Conservation (phyloP, 805 yeast species). For the Metschnikowia baotianmanensis region DNA sequence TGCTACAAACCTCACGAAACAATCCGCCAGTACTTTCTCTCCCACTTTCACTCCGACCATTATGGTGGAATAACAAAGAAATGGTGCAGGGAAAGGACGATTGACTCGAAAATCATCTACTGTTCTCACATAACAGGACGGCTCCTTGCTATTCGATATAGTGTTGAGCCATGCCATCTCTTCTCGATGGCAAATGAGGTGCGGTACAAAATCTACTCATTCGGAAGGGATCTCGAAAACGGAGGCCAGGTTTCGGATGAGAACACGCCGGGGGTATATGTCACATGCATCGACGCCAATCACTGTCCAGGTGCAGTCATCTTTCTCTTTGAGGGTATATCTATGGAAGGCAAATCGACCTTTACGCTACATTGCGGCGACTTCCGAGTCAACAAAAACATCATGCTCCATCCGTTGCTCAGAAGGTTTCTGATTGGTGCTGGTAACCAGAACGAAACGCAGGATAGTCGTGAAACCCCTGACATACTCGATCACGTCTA, state of each 20-base stretch:
- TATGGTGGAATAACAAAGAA: slow-evolving; percentile 79
- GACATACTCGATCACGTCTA: slow-evolving; percentile 70
- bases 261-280: slow-evolving; percentile 40
- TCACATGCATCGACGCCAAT: slow-evolving; percentile 76
- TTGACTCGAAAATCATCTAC: slow-evolving; percentile 59
- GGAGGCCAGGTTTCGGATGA: slow-evolving; percentile 18
- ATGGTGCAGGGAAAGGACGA: slow-evolving; percentile 56
- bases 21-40: slow-evolving; percentile 55
- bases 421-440: slow-evolving; percentile 18
- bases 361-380: slow-evolving; percentile 86
- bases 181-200: slow-evolving; percentile 38
- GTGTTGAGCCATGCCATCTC: slow-evolving; percentile 50
- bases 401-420: slow-evolving; percentile 42
- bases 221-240: slow-evolving; percentile 5
- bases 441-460: slow-evolving; percentile 14
- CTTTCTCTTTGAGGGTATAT: slow-evolving; percentile 58
- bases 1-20: slow-evolving; percentile 44
- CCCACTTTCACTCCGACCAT: slow-evolving; percentile 94
- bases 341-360: slow-evolving; percentile 21
- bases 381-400: slow-evolving; percentile 64
- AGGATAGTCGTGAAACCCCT: too few species aligned
- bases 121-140: slow-evolving; percentile 70
- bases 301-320: slow-evolving; percentile 97
- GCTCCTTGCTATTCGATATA: slow-evolving; percentile 52
- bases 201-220: slow-evolving; percentile 31